Percentiles rank a stretch among this genome's conserved stretches.
These are phyloP conservation scores for Trifolium pratense DNA, from an alignment of 306 rosid species.

Conservation along the genomic window DNA sequence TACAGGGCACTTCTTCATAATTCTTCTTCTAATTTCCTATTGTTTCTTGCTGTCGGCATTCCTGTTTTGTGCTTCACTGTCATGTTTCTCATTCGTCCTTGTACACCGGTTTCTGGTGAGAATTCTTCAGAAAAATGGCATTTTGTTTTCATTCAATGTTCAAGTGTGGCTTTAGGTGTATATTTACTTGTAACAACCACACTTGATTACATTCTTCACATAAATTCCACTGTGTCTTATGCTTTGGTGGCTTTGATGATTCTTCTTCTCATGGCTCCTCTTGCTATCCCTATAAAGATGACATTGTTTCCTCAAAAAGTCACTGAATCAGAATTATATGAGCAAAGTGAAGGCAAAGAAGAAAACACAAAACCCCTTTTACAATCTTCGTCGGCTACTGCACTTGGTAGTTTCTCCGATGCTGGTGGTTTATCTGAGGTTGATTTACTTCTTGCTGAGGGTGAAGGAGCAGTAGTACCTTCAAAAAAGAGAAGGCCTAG, in stretches of 20 bases:
- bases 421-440: conserved; percentile 60
- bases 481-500: conserved; percentile 78
- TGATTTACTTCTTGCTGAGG: conserved; percentile 83
- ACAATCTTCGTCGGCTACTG: conserved; percentile 47
- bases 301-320: conserved; percentile 53
- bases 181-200: conserved; percentile 65
- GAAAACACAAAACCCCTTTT: conserved; percentile 54
- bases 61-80: conserved; percentile 62
- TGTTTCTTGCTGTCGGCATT: conserved; percentile 69
- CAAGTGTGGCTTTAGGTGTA: conserved; percentile 67
- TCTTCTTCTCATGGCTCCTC: conserved; percentile 78
- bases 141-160: conserved; percentile 67
- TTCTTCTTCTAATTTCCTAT: conserved; percentile 63
- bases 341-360: conserved; percentile 38
- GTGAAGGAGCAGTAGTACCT: conserved; percentile 73
- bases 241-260: conserved; percentile 56
- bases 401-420: conserved; percentile 57
- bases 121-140: conserved; percentile 55
- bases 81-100: conserved; percentile 75
- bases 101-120: conserved; percentile 72
- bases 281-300: conserved; percentile 80
- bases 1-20: conserved; percentile 59
- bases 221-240: conserved; percentile 43
- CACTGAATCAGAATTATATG: conserved; percentile 30
- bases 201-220: conserved; percentile 38